Evolutionary conservation across 1,284 basidiomycete genomes (phyloP).

Genomic region (Hemileia vastatrix): DNA sequence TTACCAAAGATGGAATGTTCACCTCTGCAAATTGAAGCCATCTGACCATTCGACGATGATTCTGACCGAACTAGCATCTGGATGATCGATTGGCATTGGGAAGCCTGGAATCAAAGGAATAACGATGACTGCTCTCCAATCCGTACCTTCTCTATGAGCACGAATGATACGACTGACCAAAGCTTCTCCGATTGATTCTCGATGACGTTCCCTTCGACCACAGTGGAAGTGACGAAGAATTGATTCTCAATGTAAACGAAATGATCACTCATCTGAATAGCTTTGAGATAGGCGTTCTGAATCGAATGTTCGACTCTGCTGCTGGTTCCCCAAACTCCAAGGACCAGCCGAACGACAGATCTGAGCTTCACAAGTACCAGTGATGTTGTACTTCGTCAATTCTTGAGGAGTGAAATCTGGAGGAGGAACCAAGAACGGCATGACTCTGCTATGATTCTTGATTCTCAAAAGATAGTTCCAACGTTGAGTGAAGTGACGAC

Average conservation of each 20-base stretch:
- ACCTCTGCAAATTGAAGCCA: slow-evolving; percentile 74
- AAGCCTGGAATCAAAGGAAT: slow-evolving; percentile 94
- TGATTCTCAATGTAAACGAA: slow-evolving; percentile 66
- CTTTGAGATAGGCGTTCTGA: slow-evolving; percentile 84
- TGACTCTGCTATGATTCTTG: slow-evolving; percentile 80
- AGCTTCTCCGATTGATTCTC: slow-evolving; percentile 94
- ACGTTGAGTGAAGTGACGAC: slow-evolving; percentile 89
- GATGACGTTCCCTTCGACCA: slow-evolving; percentile 70
- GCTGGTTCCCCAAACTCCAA: slow-evolving; percentile 87
- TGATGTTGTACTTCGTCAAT: slow-evolving; percentile 69
- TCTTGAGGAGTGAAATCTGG: slow-evolving; percentile 81
- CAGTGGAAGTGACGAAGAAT: slow-evolving; percentile 94
- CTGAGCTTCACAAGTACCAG: slow-evolving; percentile 92
- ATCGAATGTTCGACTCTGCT: slow-evolving; percentile 82
- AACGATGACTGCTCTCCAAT: slow-evolving; percentile 85
- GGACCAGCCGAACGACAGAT: slow-evolving; percentile 93
- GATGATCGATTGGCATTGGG: slow-evolving; percentile 81
- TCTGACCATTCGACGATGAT: slow-evolving; percentile 89
- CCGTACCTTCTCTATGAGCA: slow-evolving; percentile 68
- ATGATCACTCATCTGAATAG: slow-evolving; percentile 44
- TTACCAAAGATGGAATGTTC: slow-evolving; percentile 87
- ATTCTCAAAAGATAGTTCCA: slow-evolving; percentile 79
- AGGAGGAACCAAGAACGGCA: slow-evolving; percentile 91
- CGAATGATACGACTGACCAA: slow-evolving; percentile 85
- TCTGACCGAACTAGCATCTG: slow-evolving; percentile 81